Conservation (phyloP, 2,329 filamentous ascomycete species). For the Sordariomycetes sp. region DNA sequence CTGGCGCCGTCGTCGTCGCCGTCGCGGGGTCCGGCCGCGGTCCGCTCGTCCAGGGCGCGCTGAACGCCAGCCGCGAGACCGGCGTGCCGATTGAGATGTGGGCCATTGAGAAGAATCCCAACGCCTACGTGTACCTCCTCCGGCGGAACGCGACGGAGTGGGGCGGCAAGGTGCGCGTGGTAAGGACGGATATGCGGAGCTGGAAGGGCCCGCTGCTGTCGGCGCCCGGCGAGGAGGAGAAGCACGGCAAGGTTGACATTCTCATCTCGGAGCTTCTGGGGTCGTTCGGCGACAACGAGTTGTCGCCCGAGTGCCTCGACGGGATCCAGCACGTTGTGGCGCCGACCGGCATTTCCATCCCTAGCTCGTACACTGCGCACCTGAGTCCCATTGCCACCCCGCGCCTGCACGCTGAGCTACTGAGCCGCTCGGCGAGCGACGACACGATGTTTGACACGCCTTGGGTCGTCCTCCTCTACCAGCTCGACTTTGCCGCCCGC, state of each 20-base stretch:
- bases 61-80: slow-evolving; percentile 65
- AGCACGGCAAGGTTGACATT: slow-evolving; percentile 68
- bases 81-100: slow-evolving; percentile 74
- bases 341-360: slow-evolving; percentile 81
- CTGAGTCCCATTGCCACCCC: slow-evolving; percentile 85
- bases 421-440: slow-evolving; percentile 46
- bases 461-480: slow-evolving; percentile 87
- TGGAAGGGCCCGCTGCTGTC: slow-evolving; percentile 70
- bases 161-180: slow-evolving; percentile 67
- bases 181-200: slow-evolving; percentile 93
- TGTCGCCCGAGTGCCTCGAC: slow-evolving; percentile 92
- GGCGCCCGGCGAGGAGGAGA: slow-evolving; percentile 25
- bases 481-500: slow-evolving; percentile 65
- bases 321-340: slow-evolving; percentile 85
- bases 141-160: slow-evolving; percentile 76
- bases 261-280: slow-evolving; percentile 87
- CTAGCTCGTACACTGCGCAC: slow-evolving; percentile 84
- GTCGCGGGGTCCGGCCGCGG: slow-evolving; percentile 90
- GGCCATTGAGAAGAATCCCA: slow-evolving; percentile 96
- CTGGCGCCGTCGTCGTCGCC: slow-evolving; percentile 67
- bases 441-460: slow-evolving; percentile 73
- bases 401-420: slow-evolving; percentile 70
- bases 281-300: slow-evolving; percentile 93
- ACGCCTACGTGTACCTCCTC: slow-evolving; percentile 86
- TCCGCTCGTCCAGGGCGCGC: slow-evolving; percentile 75